These are phyloP conservation scores for Fusarium euwallaceae DNA, from an alignment of 2,329 filamentous ascomycete species.

Conservation along the genomic window DNA sequence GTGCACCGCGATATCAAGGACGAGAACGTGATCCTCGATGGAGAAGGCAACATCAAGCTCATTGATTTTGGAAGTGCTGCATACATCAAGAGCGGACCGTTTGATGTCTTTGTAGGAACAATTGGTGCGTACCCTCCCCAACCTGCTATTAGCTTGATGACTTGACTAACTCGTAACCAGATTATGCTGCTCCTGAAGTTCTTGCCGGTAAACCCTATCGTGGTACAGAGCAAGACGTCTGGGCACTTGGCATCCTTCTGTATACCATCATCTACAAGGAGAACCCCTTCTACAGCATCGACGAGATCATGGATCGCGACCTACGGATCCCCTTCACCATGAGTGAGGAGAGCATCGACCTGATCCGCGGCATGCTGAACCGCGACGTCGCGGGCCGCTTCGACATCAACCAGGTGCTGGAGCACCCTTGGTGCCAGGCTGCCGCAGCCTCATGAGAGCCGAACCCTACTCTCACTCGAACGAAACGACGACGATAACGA, in stretches of 20 bases:
- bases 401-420: constrained; percentile 88
- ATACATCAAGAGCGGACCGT: constrained; percentile 98
- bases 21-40: constrained; percentile 96
- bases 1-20: constrained; percentile 99
- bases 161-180: constrained; percentile 59
- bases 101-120: constrained; percentile 98
- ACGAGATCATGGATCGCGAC: constrained; percentile 99
- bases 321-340: constrained; percentile 89
- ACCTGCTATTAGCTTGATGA: constrained; percentile 5
- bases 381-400: constrained; percentile 86
- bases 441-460: constrained; percentile 13
- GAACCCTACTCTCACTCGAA: not conserved
- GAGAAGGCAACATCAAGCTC: constrained; percentile 94
- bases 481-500: constrained; percentile 20
- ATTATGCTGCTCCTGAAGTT: constrained; percentile 99
- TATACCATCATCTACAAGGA: constrained; percentile 99
- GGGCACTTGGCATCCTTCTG: constrained; percentile 95
- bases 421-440: constrained; percentile 82
- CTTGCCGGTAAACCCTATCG: constrained; percentile 91
- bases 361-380: constrained; percentile 93
- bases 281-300: constrained; percentile 98
- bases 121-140: constrained; percentile 76
- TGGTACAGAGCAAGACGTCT: constrained; percentile 97
- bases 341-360: constrained; percentile 91
- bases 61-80: constrained; percentile 99